Conservation (phyloP, 495 filamentous ascomycete species). For the Neurospora pannonica region DNA sequence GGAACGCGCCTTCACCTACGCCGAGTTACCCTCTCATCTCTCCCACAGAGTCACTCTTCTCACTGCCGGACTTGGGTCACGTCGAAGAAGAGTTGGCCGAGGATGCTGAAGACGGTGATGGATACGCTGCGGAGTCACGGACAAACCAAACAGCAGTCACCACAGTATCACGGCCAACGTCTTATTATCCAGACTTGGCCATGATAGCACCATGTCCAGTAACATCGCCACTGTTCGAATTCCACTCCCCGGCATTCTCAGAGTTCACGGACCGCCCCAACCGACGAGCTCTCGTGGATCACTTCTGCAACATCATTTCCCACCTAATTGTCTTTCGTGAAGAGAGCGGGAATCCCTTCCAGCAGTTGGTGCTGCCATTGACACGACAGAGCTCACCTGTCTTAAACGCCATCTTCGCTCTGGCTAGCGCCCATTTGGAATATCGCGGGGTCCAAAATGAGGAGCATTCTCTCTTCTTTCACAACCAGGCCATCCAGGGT, state of each 20-base stretch:
- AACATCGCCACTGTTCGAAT: slow-evolving; percentile 39
- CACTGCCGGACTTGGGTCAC: background rate
- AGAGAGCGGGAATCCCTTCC: slow-evolving; percentile 53
- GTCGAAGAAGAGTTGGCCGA: background rate
- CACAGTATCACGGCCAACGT: slow-evolving; percentile 14
- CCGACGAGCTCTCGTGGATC: slow-evolving; percentile 46
- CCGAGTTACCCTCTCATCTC: background rate
- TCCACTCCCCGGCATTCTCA: slow-evolving; percentile 40
- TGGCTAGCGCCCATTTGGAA: slow-evolving; percentile 50
- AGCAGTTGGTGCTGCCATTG: slow-evolving; percentile 50
- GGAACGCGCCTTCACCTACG: background rate
- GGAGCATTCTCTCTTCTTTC: slow-evolving; percentile 50
- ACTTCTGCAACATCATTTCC: slow-evolving; percentile 54
- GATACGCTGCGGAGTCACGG: background rate
- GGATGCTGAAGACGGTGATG: background rate
- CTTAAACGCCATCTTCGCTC: slow-evolving; percentile 49
- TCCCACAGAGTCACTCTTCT: background rate
- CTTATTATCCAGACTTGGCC: slow-evolving; percentile 27
- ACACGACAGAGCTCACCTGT: slow-evolving; percentile 43
- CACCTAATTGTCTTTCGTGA: slow-evolving; percentile 56
- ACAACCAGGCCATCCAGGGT: slow-evolving; percentile 49
- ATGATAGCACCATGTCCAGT: slow-evolving; percentile 40
- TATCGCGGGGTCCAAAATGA: slow-evolving; percentile 44
- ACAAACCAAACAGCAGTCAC: background rate
- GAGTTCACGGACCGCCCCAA: slow-evolving; percentile 48